These are phyloP conservation scores for Leccinum olivaceopallidum DNA, from an alignment of 768 basidiomycete species.

Conservation along the genomic window DNA sequence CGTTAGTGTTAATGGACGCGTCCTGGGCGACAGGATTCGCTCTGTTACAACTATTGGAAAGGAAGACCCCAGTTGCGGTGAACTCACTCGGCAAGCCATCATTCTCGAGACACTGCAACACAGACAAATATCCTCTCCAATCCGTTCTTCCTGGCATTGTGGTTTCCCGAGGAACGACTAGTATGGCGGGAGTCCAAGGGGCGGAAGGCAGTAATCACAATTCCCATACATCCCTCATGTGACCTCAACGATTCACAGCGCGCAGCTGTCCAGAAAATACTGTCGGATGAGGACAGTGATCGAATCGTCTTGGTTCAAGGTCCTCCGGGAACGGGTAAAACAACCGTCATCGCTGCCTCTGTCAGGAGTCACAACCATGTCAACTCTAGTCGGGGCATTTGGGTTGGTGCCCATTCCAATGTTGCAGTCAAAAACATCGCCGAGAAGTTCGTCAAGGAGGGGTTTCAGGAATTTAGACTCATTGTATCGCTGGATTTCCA, in stretches of 20 bases:
- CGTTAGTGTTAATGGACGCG: slow-evolving; percentile 28
- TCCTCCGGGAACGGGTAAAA: slow-evolving; percentile 47
- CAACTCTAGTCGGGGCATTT: slow-evolving; percentile 26
- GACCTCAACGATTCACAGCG: slow-evolving; percentile 31
- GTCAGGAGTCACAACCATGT: slow-evolving; percentile 25
- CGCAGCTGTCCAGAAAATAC: slow-evolving; percentile 28
- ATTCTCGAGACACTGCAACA: slow-evolving; percentile 26
- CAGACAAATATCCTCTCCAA: slow-evolving; percentile 14
- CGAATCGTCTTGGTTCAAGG: slow-evolving; percentile 34
- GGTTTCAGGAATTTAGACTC: slow-evolving; percentile 37
- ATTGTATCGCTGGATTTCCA: slow-evolving; percentile 50
- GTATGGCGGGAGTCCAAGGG: slow-evolving; percentile 16
- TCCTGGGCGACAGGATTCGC: slow-evolving; percentile 19
- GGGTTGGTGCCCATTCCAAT: slow-evolving; percentile 50
- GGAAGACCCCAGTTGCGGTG: slow-evolving; percentile 56
- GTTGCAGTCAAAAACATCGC: slow-evolving; percentile 57
- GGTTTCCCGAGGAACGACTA: slow-evolving; percentile 22
- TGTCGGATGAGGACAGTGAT: slow-evolving; percentile 24
- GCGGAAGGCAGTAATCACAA: neutral
- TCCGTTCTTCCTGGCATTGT: slow-evolving; percentile 31
- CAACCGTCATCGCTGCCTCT: slow-evolving; percentile 41
- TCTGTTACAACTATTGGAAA: slow-evolving; percentile 53
- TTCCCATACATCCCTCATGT: slow-evolving; percentile 1
- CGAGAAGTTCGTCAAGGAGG: slow-evolving; percentile 39
- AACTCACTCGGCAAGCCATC: slow-evolving; percentile 31